phyloP scores from a whole-genome alignment of 1,284 basidiomycete genomes.

The Mycosarcoma mackinlayi region DNA sequence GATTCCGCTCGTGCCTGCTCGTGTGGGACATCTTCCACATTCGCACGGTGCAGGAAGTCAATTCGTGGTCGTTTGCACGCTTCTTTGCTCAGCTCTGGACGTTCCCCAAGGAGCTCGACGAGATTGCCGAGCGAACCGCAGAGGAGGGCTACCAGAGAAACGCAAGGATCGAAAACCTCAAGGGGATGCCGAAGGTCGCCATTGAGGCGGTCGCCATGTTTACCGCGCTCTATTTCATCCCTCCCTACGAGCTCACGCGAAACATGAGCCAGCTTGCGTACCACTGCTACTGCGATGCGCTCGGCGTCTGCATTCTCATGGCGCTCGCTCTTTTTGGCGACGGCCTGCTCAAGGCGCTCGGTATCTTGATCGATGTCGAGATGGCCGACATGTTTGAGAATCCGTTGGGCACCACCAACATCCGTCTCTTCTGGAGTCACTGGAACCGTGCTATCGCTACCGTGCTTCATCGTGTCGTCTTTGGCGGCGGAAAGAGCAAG shows the following conservation, averaged over 20 bases:
- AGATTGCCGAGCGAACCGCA: conserved; percentile 53
- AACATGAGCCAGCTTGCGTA: conserved; percentile 60
- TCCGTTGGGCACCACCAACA: conserved; percentile 63
- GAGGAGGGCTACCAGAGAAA: conserved; percentile 52
- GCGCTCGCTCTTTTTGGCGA: conserved; percentile 61
- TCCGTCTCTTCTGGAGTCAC: conserved; percentile 67
- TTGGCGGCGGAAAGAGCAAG: conserved; percentile 58
- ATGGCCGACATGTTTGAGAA: conserved; percentile 67
- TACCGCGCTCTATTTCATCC: conserved; percentile 58
- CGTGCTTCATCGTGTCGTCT: conserved; percentile 67
- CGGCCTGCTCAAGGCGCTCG: conserved; percentile 58
- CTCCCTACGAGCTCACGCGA: conserved; percentile 53
- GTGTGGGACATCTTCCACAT: conserved; percentile 67
- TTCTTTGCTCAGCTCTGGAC: conserved; percentile 67
- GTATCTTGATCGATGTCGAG: conserved; percentile 61
- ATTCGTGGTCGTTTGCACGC: conserved; percentile 51
- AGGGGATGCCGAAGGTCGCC: conserved; percentile 56
- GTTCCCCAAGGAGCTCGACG: conserved; percentile 62
- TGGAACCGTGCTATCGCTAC: conserved; percentile 67
- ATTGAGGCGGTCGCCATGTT: conserved; percentile 51
- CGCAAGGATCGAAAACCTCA: conserved; percentile 55
- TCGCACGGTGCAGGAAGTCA: conserved; percentile 57
- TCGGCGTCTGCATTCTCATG: conserved; percentile 60
- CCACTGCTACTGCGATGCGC: conserved; percentile 57
- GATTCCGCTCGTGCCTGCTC: conserved; percentile 62